phyloP scores from a whole-genome alignment of 768 basidiomycete genomes.

The Trametes gibbosa region DNA sequence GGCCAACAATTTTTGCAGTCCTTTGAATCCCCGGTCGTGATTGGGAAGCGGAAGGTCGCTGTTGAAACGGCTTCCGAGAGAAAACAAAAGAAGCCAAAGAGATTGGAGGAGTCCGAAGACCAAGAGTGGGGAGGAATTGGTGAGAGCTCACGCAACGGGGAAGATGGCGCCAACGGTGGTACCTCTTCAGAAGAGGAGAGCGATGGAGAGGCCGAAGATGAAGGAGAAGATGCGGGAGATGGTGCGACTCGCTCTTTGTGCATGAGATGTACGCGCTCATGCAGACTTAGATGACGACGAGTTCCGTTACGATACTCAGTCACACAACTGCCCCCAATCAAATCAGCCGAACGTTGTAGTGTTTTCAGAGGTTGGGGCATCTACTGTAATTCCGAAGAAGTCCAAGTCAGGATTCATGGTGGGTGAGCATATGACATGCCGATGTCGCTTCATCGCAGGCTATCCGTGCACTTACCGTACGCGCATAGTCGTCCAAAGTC shows the following conservation, averaged over 20 bases:
- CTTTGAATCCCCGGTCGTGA: constrained; percentile 31
- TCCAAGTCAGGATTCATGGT: constrained; percentile 76
- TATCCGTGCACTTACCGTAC: not conserved
- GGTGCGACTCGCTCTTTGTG: not conserved
- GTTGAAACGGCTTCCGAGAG: constrained; percentile 1
- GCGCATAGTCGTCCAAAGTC: constrained; percentile 73
- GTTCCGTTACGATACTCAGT: constrained; percentile 32
- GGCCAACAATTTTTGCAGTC: constrained; percentile 45
- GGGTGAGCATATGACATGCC: constrained; percentile 20
- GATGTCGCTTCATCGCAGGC: not conserved
- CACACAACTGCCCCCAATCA: not conserved
- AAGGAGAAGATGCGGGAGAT: not conserved
- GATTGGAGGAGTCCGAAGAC: constrained; percentile 25
- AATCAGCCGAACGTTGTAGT: constrained; percentile 49
- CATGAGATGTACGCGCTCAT: not conserved
- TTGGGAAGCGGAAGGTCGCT: constrained; percentile 23
- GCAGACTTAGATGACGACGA: constrained; percentile 36
- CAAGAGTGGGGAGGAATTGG: constrained; percentile 45
- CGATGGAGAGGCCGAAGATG: constrained; percentile 9
- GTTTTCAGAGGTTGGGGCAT: constrained; percentile 44
- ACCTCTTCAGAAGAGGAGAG: not conserved
- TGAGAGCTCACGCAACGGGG: constrained; percentile 8
- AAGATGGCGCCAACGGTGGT: not conserved
- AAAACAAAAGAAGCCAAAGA: constrained; percentile 25
- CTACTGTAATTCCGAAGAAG: constrained; percentile 23